Percentiles rank a stretch among this genome's conserved stretches.
phyloP scores from a whole-genome alignment of 345 rosid species.

The Corchorus olitorius region DNA sequence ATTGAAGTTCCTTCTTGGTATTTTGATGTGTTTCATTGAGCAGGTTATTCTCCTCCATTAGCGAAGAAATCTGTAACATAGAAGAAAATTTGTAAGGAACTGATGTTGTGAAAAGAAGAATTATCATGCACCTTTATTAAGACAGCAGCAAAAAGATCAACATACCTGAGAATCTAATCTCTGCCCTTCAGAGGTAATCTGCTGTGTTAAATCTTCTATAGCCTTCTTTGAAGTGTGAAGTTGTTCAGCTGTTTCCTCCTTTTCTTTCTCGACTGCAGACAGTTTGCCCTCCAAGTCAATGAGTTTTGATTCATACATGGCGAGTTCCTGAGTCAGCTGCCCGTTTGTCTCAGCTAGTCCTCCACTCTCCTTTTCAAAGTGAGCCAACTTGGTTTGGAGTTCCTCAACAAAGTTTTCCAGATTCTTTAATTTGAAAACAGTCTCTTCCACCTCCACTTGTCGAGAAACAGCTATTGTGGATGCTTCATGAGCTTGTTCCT shows the following conservation, averaged over 20 bases:
- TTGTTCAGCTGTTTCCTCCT: conserved; percentile 61
- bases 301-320: conserved; percentile 60
- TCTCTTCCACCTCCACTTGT: conserved; percentile 68
- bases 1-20: conserved; percentile 72
- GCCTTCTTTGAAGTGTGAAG: conserved; percentile 62
- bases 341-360: conserved; percentile 80
- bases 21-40: conserved; percentile 63
- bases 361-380: conserved; percentile 69
- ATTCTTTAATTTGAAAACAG: conserved; percentile 53
- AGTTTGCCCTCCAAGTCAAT: conserved; percentile 57
- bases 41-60: conserved; percentile 68
- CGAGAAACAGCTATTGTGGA: conserved; percentile 53
- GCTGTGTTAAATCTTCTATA: conserved; percentile 60
- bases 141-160: conserved; percentile 13
- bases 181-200: conserved; percentile 66
- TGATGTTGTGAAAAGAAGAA: not conserved
- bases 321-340: conserved; percentile 72
- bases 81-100: not conserved
- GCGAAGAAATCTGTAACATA: conserved; percentile 61
- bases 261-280: conserved; percentile 52
- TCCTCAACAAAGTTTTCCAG: conserved; percentile 68
- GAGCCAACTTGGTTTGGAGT: conserved; percentile 53
- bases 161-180: conserved; percentile 80
- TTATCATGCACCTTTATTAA: not conserved
- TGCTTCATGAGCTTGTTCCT: conserved; percentile 60